These are phyloP conservation scores for Nematocida ausubeli DNA, from an alignment of 371 early-diverging fungal species.

Conservation along the genomic window DNA sequence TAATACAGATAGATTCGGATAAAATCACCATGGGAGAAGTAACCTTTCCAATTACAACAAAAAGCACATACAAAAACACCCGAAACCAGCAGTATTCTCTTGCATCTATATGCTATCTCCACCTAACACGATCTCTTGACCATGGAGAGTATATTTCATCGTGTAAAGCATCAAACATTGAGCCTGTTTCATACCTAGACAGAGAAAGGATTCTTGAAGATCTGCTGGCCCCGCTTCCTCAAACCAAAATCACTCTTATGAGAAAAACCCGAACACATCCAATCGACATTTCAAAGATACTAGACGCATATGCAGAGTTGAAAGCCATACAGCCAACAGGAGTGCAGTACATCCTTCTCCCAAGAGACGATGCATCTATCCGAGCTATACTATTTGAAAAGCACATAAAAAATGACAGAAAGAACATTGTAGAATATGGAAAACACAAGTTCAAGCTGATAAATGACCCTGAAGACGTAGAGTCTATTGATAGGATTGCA, in stretches of 20 bases:
- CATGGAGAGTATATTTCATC: slow-evolving; percentile 38
- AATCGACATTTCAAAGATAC: neutral
- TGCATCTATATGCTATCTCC: slow-evolving; percentile 29
- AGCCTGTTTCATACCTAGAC: slow-evolving; percentile 46
- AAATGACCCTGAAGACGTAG: neutral
- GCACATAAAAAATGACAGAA: neutral
- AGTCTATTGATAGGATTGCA: neutral
- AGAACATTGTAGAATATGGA: neutral
- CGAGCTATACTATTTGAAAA: neutral
- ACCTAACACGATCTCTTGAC: slow-evolving; percentile 18
- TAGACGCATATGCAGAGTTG: neutral
- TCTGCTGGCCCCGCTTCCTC: slow-evolving; percentile 15
- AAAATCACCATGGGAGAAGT: neutral
- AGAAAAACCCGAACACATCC: neutral
- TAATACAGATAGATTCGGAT: neutral
- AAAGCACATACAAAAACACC: slow-evolving; percentile 30
- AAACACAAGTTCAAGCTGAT: slow-evolving; percentile 2
- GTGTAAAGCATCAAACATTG: slow-evolving; percentile 13
- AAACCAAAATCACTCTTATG: neutral
- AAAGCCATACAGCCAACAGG: slow-evolving; percentile 1
- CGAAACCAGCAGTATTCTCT: slow-evolving; percentile 26
- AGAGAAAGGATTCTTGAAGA: slow-evolving; percentile 49
- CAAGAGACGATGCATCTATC: neutral
- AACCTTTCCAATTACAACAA: neutral
- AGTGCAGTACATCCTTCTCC: slow-evolving; percentile 40